These are phyloP conservation scores for Coemansia sp. DNA, from an alignment of 192 early-diverging fungal species.

Conservation along the genomic window DNA sequence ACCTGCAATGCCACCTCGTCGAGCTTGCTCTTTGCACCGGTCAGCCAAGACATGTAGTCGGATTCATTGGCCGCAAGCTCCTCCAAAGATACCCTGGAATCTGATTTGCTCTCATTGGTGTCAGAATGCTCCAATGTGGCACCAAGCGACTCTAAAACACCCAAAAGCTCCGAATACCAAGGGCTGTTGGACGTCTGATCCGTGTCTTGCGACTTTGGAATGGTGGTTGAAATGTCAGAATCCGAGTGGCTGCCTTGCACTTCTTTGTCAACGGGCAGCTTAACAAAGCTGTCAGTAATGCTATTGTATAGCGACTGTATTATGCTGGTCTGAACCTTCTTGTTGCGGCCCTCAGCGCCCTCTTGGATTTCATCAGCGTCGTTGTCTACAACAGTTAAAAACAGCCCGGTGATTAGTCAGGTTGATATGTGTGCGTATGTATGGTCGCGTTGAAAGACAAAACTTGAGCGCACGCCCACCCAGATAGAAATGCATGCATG, in stretches of 20 bases:
- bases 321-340: not conserved
- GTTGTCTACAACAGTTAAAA: conserved; percentile 8
- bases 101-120: not conserved
- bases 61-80: not conserved
- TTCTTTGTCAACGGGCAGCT: not conserved
- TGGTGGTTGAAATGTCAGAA: not conserved
- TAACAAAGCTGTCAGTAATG: conserved; percentile 1
- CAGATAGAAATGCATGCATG: conserved; percentile 7
- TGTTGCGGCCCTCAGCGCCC: not conserved
- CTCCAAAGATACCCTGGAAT: not conserved
- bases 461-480: not conserved
- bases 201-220: not conserved
- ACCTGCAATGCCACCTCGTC: conserved; percentile 20
- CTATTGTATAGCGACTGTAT: conserved; percentile 21
- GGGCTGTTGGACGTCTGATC: not conserved
- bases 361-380: not conserved
- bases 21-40: conserved; percentile 16
- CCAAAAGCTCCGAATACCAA: conserved; percentile 12
- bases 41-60: conserved; percentile 23
- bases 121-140: not conserved
- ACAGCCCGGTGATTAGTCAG: conserved; percentile 4
- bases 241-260: not conserved
- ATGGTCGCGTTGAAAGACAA: not conserved
- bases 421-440: not conserved
- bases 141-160: conserved; percentile 8